Percentiles rank a stretch among this genome's conserved stretches.
These are phyloP conservation scores for Neurospora tetraspora DNA, from an alignment of 495 filamentous ascomycete species.

Conservation along the genomic window DNA sequence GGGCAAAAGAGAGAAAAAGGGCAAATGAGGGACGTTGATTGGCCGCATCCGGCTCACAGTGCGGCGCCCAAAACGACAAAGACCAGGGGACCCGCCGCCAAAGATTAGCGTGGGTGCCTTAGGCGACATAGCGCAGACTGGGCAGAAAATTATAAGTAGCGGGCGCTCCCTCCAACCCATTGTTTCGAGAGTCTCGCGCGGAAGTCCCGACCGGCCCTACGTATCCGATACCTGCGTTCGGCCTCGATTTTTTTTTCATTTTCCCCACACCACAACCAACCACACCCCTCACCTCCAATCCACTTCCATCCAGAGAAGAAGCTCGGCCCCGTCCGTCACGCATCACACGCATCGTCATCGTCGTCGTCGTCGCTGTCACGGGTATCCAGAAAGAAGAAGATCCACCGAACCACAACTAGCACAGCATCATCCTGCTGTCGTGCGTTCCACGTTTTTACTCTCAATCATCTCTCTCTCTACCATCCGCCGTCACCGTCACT, in stretches of 20 bases:
- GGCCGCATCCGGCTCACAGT: conserved; percentile 6
- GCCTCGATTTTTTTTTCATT: conserved; percentile 26
- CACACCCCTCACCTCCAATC: conserved; percentile 18
- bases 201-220: conserved; percentile 41
- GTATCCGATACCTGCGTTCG: conserved; percentile 29
- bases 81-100: conserved; percentile 21
- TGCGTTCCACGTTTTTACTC: conserved; percentile 13
- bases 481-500: conserved; percentile 1
- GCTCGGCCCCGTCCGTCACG: conserved; percentile 1
- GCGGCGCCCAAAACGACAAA: conserved; percentile 18
- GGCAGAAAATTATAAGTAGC: conserved; percentile 40
- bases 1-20: conserved; percentile 19
- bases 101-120: conserved; percentile 22
- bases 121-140: conserved; percentile 12
- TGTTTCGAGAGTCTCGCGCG: conserved; percentile 35
- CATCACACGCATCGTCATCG: background rate
- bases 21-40: conserved; percentile 13
- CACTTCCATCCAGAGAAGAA: conserved; percentile 7
- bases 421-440: conserved; percentile 25
- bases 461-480: background rate
- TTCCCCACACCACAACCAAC: conserved; percentile 15
- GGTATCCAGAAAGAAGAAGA: conserved; percentile 8
- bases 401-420: conserved; percentile 16
- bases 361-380: background rate
- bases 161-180: conserved; percentile 33